Evolutionary conservation across 495 filamentous ascomycete species (phyloP), one percentile per base, ranked within the genome.

Genomic region (Chlorociboria aeruginascens): DNA sequence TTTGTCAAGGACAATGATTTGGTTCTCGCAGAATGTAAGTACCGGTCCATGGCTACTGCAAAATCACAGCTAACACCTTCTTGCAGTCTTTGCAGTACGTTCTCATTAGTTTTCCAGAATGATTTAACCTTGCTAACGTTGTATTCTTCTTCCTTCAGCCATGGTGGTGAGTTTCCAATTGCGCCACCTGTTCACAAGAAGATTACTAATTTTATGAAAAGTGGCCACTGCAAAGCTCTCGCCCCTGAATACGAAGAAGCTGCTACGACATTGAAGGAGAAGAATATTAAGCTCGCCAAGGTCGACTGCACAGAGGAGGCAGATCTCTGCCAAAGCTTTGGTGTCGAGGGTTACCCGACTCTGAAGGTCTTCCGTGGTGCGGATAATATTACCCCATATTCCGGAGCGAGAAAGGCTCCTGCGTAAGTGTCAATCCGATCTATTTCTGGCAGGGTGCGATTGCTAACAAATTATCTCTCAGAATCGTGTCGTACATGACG

Each of bases 401-500:
- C 72, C 54, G 92, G 92, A 59, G 82, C 85, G 65, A 78, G 92
- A 63, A 93, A 99, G 74, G 79, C 89, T 40, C 82, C 80, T 61
- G 81, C 88, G 87, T 92, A 70, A 70, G 86, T 79, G 39, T 9
- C 40, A 25, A 1, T 30, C 17, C 32, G 28, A 6, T 1, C n/a
- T 10, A 13, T 31, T 34, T 11, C 28, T 0, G 32, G 20, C 28
- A 3, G 10, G 14, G 10, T 42, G 10, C 0, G 32, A 35, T 13
- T 48, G 45, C 63, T 75, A 55, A 73, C 46, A n/a, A 1, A 12
- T 17, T 40, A 4, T 25, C 13, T 16, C 41, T 10, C 34, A 92
- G 86, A 40, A 95, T 98, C 66, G 81, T 93, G 34, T 98, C 92
- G 20, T 97, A 95, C 73, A 99, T 99, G 92, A 84, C 83, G 63